phyloP scores from a whole-genome alignment of 2,329 filamentous ascomycete species.

The Aspergillus sp. region DNA sequence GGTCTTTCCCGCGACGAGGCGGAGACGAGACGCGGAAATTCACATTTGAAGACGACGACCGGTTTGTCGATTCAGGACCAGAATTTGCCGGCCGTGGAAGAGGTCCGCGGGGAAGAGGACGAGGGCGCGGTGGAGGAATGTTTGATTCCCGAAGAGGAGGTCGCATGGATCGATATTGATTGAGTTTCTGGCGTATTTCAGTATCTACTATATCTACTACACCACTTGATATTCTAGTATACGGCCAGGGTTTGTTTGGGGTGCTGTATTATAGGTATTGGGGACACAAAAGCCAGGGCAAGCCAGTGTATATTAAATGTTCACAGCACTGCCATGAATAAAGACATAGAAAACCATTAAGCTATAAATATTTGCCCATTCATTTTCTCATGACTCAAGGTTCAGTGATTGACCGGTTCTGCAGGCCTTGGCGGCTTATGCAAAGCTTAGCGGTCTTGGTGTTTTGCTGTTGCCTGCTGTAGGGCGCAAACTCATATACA shows the following conservation, averaged over 20 bases:
- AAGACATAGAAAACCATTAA: too few species aligned
- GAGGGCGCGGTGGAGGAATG: constrained; percentile 29
- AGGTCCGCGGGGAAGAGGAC: constrained; percentile 31
- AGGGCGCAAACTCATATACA: too few species aligned
- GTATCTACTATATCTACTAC: neutral
- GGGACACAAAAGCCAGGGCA: neutral
- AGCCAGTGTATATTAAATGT: neutral
- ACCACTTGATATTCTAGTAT: neutral
- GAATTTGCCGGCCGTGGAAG: constrained; percentile 51
- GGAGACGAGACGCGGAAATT: constrained; percentile 66
- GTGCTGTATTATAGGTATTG: neutral
- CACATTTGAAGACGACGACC: constrained; percentile 67
- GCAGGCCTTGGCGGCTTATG: constrained; percentile 7
- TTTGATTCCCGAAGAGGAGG: constrained; percentile 21
- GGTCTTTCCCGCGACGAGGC: constrained; percentile 36
- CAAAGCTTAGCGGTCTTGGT: constrained; percentile 19
- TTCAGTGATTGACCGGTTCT: too few species aligned
- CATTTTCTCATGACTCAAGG: too few species aligned
- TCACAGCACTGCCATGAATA: neutral
- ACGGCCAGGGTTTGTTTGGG: neutral
- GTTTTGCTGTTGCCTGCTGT: neutral
- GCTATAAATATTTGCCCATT: too few species aligned
- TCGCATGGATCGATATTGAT: constrained; percentile 13
- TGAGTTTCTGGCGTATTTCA: neutral
- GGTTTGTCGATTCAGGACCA: constrained; percentile 69